Evolutionary conservation across 352 stramenopile genomes (phyloP), one percentile per base, ranked within the genome.

Genomic region (Phytopythium vexans): DNA sequence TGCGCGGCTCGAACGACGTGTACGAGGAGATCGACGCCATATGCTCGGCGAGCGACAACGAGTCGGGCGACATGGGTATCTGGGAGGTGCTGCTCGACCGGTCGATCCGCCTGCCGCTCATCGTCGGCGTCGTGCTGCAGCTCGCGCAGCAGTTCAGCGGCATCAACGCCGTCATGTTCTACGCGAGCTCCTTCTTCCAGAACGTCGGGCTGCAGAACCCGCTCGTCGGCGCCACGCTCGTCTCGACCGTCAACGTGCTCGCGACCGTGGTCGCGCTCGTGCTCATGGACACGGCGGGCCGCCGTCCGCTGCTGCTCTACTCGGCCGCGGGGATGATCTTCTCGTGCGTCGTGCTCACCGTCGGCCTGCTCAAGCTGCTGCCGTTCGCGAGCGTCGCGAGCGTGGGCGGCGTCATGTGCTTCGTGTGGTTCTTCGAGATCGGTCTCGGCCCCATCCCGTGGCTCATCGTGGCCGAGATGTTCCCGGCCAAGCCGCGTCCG

Each of bases 401-500:
- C 27, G 68, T 89, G 54, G 74, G 79, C 31, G 79, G 77, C 46
- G 74, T 89, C 39, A 86, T 89, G 74, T 81, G 75, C 50, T 89
- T 87, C 37, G 77, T 89, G 38, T 89, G 79, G 77, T 89, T 82
- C 60, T 84, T 84, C 41, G 74, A 84, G 52, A 84, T 85, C 47
- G 74, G 74, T 10, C 52, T 85, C 6, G 95, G 95, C 8, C 94
- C 95, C 8, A 98, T 98, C 55, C 94, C 95, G 41, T 98, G 93
- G 95, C 68, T 98, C 27, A 98, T 98, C 60, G 92, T 98, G 7
- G 91, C 92, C n/a, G 95, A 98, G 68, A 97, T 98, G 89, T 98
- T 98, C 72, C 85, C 94, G 46, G 77, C 87, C 11, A 97, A 97
- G 66, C 96, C 96, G 47, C 89, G 97, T 42, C 83, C 88, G 38